Conservation (phyloP, 768 basidiomycete genomes). For the Fomitopsis serialis region DNA sequence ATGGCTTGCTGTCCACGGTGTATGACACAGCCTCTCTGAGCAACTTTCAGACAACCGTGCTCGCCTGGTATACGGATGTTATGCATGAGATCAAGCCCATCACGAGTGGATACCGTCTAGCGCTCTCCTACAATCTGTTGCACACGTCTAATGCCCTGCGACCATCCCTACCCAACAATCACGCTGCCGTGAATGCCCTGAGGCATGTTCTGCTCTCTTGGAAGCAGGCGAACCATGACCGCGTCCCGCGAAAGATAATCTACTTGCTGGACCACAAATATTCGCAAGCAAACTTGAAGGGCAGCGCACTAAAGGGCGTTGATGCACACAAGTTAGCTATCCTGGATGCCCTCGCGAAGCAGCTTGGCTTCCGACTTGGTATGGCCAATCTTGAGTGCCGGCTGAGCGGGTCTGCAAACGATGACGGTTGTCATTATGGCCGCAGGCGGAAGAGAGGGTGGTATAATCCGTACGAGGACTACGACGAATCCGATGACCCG, state of each 20-base stretch:
- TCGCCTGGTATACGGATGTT: constrained; percentile 53
- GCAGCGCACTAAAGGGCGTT: constrained; percentile 30
- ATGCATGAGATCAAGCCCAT: constrained; percentile 44
- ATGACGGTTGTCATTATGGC: not conserved
- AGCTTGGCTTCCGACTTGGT: constrained; percentile 29
- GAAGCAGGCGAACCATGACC: constrained; percentile 19
- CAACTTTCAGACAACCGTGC: constrained; percentile 28
- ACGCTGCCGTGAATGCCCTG: constrained; percentile 17
- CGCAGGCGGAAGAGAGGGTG: not conserved
- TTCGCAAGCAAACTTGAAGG: constrained; percentile 20
- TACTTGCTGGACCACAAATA: constrained; percentile 33
- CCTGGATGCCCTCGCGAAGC: constrained; percentile 27
- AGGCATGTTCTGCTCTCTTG: constrained; percentile 33
- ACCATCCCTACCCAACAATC: constrained; percentile 26
- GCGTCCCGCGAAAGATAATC: constrained; percentile 18
- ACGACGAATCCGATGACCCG: not conserved
- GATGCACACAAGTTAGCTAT: constrained; percentile 31
- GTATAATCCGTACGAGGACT: not conserved
- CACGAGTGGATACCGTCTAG: constrained; percentile 44
- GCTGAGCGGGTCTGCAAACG: constrained; percentile 14
- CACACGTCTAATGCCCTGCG: constrained; percentile 24
- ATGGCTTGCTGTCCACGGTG: constrained; percentile 26
- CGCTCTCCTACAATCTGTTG: constrained; percentile 47
- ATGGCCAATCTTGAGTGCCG: constrained; percentile 31
- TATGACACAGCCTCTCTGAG: constrained; percentile 32